These are phyloP conservation scores for Pelargonium fulgidum DNA, from an alignment of 441 rosid species.

Conservation along the genomic window DNA sequence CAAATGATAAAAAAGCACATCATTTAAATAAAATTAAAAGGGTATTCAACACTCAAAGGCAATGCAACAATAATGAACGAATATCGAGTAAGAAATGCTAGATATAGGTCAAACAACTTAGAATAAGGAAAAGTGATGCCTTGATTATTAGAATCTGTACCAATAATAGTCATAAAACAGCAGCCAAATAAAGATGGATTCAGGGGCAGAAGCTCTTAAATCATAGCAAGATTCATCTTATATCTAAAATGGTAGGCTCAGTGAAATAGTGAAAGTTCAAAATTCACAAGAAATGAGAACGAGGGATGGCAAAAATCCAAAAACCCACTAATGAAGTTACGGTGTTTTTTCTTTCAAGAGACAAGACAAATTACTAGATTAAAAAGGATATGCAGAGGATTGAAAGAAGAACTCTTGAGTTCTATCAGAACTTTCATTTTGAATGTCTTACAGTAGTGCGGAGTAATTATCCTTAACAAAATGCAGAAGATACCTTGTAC, in stretches of 20 bases:
- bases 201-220: neutral
- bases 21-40: neutral
- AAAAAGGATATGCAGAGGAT: neutral
- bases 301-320: neutral
- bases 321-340: neutral
- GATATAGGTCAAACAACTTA: neutral
- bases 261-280: neutral
- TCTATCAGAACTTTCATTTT: slow-evolving; percentile 9
- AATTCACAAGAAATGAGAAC: slow-evolving; percentile 6
- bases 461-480: neutral
- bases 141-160: neutral
- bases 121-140: neutral
- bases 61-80: neutral
- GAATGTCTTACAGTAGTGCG: neutral
- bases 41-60: neutral
- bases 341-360: neutral
- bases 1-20: neutral
- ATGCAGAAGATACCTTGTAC: slow-evolving; percentile 63
- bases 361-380: slow-evolving; percentile 6
- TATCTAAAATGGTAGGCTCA: neutral
- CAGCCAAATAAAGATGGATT: neutral
- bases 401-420: slow-evolving; percentile 2
- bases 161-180: neutral
- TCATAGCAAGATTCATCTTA: neutral
- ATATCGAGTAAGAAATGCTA: neutral